Conservation (phyloP, 2,329 filamentous ascomycete species). For the Ophiostoma montium region DNA sequence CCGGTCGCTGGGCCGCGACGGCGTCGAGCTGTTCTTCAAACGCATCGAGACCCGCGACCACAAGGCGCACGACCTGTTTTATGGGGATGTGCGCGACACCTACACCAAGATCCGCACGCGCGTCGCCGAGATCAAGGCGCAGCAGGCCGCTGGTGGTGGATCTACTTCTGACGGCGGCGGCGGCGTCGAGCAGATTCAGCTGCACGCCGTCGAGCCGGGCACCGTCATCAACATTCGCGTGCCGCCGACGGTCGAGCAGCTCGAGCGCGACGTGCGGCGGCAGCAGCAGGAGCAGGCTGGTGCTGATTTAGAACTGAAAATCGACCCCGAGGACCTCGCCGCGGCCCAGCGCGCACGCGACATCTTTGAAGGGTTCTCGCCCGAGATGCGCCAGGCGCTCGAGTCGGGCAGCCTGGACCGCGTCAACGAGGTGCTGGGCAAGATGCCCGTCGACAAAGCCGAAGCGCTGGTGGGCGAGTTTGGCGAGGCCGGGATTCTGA, state of each 20-base stretch:
- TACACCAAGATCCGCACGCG: slow-evolving; percentile 70
- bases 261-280: neutral
- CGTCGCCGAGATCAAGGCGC: slow-evolving; percentile 52
- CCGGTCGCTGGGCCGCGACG: slow-evolving; percentile 73
- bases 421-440: slow-evolving; percentile 73
- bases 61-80: slow-evolving; percentile 81
- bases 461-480: slow-evolving; percentile 69
- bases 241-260: slow-evolving; percentile 46
- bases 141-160: slow-evolving; percentile 26
- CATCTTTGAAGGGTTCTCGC: slow-evolving; percentile 73
- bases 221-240: slow-evolving; percentile 84
- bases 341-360: slow-evolving; percentile 49
- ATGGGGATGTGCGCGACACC: slow-evolving; percentile 81
- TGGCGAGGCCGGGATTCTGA: slow-evolving; percentile 47
- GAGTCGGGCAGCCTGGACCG: slow-evolving; percentile 81
- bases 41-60: slow-evolving; percentile 81
- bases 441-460: slow-evolving; percentile 71
- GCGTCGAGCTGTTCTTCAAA: slow-evolving; percentile 89
- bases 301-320: too few relatives aligned
- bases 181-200: slow-evolving; percentile 88
- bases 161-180: slow-evolving; percentile 33
- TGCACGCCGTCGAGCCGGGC: slow-evolving; percentile 87
- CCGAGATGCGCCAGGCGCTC: slow-evolving; percentile 65
- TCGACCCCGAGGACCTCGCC: slow-evolving; percentile 44
- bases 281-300: too few relatives aligned